Base-by-base conservation (phyloP, 345 rosid genomes). In the Sisymbrium irio region DNA sequence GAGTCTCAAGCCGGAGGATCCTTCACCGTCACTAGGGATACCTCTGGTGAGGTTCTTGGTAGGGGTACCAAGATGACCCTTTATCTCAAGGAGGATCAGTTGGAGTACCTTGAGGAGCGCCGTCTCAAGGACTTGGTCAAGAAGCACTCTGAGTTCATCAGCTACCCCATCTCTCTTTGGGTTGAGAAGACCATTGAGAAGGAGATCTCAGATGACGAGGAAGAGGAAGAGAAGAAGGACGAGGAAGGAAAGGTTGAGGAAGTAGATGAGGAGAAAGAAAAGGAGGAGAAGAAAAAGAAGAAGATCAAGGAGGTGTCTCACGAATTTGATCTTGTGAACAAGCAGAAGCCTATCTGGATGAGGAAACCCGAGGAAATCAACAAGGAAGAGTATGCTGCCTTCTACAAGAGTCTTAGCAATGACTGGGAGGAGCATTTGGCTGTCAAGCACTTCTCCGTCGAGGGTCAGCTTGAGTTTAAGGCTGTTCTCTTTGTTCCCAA, bases 141-240 rank as follows among this genome's bases (percentile, higher is more conserved):
- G 61, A 55, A 55, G 37, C 61, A 55, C 39, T 55, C 61, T 55
- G 61, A 55, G 61, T 55, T 55, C 10, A 55, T 55, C 6, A 55
- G 61, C 40, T 55, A 55, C 40, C 61, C 61, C 2, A 55, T 55
- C 39, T 55, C 61, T 30, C 11, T 55, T 5, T 55, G 61, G 61
- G 20, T 32, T 55, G 61, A 55, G 61, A 55, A 55, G 40, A 55
- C 61, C 18, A 17, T 53, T n/a, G 61, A 55, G 39, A 55, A 55
- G 39, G 61, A 55, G 39, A 28, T 55, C 5, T 55, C 39, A 7
- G 61, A 55, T 30, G 39, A 55, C 0, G 61, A 55, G 1, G 61
- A 55, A 1, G 61, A 55, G 13, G 61, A 55, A 1, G 61, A 55
- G 22, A 30, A 54, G 37, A 54, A 54, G 9, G 60, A 54, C 2